Evolutionary conservation across 2,329 filamentous ascomycete species (phyloP), one percentile per base, ranked within the genome.

Genomic region (Pseudogymnoascus sp.): DNA sequence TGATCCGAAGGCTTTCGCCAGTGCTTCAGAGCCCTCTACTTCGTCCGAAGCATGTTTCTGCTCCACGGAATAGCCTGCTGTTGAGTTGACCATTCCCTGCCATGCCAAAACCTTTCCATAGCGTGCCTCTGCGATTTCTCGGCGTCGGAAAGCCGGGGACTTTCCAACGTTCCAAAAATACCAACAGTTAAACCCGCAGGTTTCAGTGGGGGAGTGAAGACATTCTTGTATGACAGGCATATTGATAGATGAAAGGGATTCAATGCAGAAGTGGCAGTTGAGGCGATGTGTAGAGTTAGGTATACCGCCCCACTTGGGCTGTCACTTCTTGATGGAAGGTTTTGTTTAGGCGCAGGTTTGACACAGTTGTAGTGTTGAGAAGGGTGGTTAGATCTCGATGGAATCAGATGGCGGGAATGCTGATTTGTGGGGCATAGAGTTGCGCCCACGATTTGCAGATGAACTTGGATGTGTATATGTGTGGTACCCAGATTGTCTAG

Each of bases 111-210:
- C 23, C 15, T n/a, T 23, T 8, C 26, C 47, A 31, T 53, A 53
- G 4, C 47, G n/a, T 17, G n/a, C 26, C 5, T 53, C 23, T 2
- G 47, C 47, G 1, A 53, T 53, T 53, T 53, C 47, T 10, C 28
- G 47, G 15, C 47, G 26, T 6, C 47, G 47, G n/a, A 53, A 26
- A 17, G 47, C 47, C 11, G 26, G 47, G 9, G 47, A 53, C 26
- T 53, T 53, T n/a, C 47, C 47, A 11, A 53, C 47, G 26, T 53
- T 53, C 47, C 47, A 53, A 17, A 53, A 53, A 31, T 53, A 53
- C 47, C 47, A 53, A 3, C 47, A 53, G 26, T 53, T 53, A 8
- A 53, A 53, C 4, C 47, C 47, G 26, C 47, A 53, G 9, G 47
- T 53, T 31, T 53, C n/a, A 4, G 26, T 31, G 47, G 47, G 47